Conservation (phyloP, 1,284 basidiomycete genomes). For the Nidula niveotomentosa region DNA sequence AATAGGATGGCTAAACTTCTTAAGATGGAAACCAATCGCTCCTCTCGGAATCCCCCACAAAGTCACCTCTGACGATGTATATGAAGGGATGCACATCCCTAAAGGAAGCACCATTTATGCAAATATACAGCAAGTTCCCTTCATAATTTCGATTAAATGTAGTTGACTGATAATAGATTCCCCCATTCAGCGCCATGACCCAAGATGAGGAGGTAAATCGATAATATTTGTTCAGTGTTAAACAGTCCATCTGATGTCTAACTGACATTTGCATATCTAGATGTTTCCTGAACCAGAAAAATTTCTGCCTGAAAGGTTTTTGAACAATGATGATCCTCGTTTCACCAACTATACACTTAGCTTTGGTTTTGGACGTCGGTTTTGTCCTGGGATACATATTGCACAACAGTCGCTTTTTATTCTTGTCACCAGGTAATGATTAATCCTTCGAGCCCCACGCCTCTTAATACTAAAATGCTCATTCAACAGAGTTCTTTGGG, state of each 20-base stretch:
- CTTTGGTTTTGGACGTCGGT: not conserved
- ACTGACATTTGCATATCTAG: not conserved
- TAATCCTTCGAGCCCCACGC: not conserved
- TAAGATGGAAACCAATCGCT: conserved; percentile 5
- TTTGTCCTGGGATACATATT: conserved; percentile 1
- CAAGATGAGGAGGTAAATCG: not conserved
- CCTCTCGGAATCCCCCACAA: conserved; percentile 4
- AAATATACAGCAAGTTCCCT: not conserved
- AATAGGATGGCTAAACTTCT: too few species aligned
- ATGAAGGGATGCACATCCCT: conserved; percentile 2
- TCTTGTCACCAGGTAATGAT: not conserved
- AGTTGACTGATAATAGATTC: not conserved
- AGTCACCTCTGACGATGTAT: conserved; percentile 2
- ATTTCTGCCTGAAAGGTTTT: conserved; percentile 7
- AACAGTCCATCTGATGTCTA: not conserved
- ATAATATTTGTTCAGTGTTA: not conserved
- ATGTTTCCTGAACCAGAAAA: conserved; percentile 2
- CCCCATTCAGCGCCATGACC: not conserved
- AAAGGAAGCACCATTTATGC: conserved; percentile 2
- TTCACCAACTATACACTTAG: not conserved
- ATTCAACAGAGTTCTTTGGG: not conserved
- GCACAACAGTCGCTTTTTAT: not conserved
- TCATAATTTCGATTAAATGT: not conserved
- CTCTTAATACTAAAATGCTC: too few species aligned
- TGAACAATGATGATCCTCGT: conserved; percentile 2